Base-by-base conservation (phyloP, 352 stramenopile genomes). In the Pythium angustatum region DNA sequence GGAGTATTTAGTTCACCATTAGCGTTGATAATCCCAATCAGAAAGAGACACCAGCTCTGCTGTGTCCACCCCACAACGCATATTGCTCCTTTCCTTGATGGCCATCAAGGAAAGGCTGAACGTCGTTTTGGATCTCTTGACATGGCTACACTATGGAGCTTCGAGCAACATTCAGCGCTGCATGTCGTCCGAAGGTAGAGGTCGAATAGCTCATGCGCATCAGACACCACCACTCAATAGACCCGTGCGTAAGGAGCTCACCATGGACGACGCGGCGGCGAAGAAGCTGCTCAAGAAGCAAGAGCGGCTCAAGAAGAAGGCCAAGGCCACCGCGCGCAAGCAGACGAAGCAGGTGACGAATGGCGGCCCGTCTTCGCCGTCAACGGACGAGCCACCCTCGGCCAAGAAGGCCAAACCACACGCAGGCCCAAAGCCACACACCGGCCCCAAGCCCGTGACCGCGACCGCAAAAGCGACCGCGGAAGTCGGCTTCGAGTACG, bases 221-320 rank as follows among this genome's bases (percentile, higher is more conserved):
- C 33, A 38, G 33, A 45, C n/a, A n/a, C n/a, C n/a, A n/a, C 38
- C 38, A 45, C 14, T 19, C 38, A 45, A 45, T 9, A 24, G 38
- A n/a, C n/a, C n/a, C n/a, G n/a, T n/a, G n/a, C n/a, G n/a, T n/a
- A n/a, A n/a, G n/a, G n/a, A n/a, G n/a, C n/a, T n/a, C 45, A 7
- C 45, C 31, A 58, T 47, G 15, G 67, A 63, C 40, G 53, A 63
- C 48, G 52, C 53, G 5, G 52, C 58, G 33, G 59, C 62, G 21
- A 72, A 72, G 59, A 66, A 72, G 53, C 65, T 66, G n/a, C 61
- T 53, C 30, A 72, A 66, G 62, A 72, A 68, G 54, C 65, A 68
- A 38, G 65, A 72, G 65, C 58, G 65, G 17, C 59, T 61, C 28
- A 68, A 72, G 59, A 72, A 72, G 65, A 72, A 72, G 43, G 47